Evolutionary conservation across 805 yeast species (phyloP).

Genomic region (Pichia thaimueangensis): DNA sequence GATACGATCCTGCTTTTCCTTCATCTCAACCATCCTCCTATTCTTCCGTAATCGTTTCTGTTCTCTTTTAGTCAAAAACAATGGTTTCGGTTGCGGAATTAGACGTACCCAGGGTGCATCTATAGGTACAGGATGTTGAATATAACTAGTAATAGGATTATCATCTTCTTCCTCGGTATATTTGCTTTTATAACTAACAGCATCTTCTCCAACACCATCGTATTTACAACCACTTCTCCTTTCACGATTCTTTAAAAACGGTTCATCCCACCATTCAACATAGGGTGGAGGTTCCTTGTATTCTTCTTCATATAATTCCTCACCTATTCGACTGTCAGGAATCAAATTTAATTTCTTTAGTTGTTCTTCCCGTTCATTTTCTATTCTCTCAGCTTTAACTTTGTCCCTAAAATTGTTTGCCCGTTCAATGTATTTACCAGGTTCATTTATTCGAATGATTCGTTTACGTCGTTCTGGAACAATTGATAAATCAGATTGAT

Average conservation of each 20-base stretch:
- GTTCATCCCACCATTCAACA: slow-evolving; percentile 88
- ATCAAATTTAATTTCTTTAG: slow-evolving; percentile 36
- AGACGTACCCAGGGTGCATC: slow-evolving; percentile 52
- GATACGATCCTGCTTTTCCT: slow-evolving; percentile 71
- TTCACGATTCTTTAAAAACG: slow-evolving; percentile 37
- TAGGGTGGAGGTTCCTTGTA: slow-evolving; percentile 51
- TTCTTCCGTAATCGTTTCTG: slow-evolving; percentile 62
- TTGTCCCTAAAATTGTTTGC: slow-evolving; percentile 47
- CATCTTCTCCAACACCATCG: slow-evolving; percentile 21
- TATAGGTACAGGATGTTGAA: slow-evolving; percentile 77
- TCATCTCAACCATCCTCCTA: slow-evolving; percentile 53
- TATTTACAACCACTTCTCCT: neutral
- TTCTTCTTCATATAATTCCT: slow-evolving; percentile 30
- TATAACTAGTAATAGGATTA: slow-evolving; percentile 46
- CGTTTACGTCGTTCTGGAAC: slow-evolving; percentile 24
- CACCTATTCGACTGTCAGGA: slow-evolving; percentile 51
- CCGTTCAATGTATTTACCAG: slow-evolving; percentile 56
- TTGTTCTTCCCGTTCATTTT: slow-evolving; percentile 27
- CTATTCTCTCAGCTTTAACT: slow-evolving; percentile 27
- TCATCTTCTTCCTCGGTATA: slow-evolving; percentile 35
- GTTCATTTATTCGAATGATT: slow-evolving; percentile 46
- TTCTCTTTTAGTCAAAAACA: slow-evolving; percentile 74
- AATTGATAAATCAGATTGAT: slow-evolving; percentile 23
- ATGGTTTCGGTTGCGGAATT: slow-evolving; percentile 34
- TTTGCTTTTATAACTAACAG: slow-evolving; percentile 32